phyloP scores from a whole-genome alignment of 2,329 filamentous ascomycete species.

The Fusarium falciforme region DNA sequence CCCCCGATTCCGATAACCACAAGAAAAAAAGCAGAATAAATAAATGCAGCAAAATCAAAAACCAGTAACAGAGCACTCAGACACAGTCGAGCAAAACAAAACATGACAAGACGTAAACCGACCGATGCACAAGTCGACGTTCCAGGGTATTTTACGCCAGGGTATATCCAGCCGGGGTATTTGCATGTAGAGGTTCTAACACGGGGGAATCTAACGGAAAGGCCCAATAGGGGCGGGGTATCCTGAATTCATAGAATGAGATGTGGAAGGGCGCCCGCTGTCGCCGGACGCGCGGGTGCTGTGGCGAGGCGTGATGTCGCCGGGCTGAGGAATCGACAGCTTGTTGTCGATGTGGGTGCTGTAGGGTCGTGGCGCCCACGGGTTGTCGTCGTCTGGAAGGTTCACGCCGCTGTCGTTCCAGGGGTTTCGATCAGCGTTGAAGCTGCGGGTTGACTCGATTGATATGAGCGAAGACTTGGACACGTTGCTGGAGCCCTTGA shows the following conservation, averaged over 20 bases:
- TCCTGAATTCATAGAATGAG: constrained; percentile 95
- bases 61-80: constrained; percentile 23
- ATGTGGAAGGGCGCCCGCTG: constrained; percentile 91
- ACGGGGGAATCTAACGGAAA: constrained; percentile 79
- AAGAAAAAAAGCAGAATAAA: constrained; percentile 16
- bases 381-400: constrained; percentile 86
- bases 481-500: constrained; percentile 90
- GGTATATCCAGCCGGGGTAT: constrained; percentile 75
- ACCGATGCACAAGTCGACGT: constrained; percentile 60
- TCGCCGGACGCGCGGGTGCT: constrained; percentile 86
- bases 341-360: constrained; percentile 74
- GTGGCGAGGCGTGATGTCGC: constrained; percentile 87
- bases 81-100: constrained; percentile 35
- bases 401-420: constrained; percentile 99
- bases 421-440: constrained; percentile 90
- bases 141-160: constrained; percentile 70
- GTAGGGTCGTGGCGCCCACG: constrained; percentile 71
- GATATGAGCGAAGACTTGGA: constrained; percentile 97
- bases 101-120: constrained; percentile 54
- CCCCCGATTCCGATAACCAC: constrained; percentile 43
- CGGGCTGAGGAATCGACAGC: constrained; percentile 74
- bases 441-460: constrained; percentile 93
- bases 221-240: constrained; percentile 93
- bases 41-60: constrained; percentile 21
- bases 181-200: constrained; percentile 63